Evolutionary conservation across 192 early-diverging fungal species (phyloP).

Genomic region (Backusella liffmaniae): DNA sequence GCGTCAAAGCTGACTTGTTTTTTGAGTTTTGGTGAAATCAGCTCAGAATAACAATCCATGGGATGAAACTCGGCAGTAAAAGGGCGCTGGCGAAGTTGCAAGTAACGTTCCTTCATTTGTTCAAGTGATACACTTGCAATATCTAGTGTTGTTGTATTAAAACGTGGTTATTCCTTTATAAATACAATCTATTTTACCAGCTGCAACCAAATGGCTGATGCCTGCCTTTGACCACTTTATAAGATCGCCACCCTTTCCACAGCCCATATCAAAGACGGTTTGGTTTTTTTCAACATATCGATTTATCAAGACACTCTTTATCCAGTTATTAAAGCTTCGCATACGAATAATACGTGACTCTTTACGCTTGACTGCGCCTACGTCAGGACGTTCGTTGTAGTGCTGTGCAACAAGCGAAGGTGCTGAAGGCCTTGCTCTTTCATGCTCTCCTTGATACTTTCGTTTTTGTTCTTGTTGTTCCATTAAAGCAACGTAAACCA

Average conservation of each 20-base stretch:
- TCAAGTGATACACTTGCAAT: constrained; percentile 84
- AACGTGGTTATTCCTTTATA: neutral
- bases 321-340: constrained; percentile 96
- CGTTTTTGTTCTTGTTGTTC: neutral
- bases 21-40: constrained; percentile 54
- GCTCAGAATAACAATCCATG: constrained; percentile 83
- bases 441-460: neutral
- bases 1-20: constrained; percentile 66
- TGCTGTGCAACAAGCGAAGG: constrained; percentile 61
- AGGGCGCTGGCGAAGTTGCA: constrained; percentile 45
- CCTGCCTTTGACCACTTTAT: constrained; percentile 73
- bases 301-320: constrained; percentile 86
- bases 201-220: constrained; percentile 76
- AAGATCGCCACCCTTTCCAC: constrained; percentile 94
- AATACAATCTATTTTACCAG: constrained; percentile 45
- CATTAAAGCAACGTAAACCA: neutral
- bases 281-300: constrained; percentile 53
- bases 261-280: constrained; percentile 86
- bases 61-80: constrained; percentile 80
- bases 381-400: constrained; percentile 84
- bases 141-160: constrained; percentile 48
- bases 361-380: constrained; percentile 70
- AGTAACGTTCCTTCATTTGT: constrained; percentile 76
- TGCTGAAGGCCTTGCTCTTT: neutral
- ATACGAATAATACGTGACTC: constrained; percentile 85